Percentiles rank a stretch among this genome's conserved stretches.
Evolutionary conservation across 2,329 filamentous ascomycete species (phyloP).

Genomic region (Colletotrichum tropicicola): DNA sequence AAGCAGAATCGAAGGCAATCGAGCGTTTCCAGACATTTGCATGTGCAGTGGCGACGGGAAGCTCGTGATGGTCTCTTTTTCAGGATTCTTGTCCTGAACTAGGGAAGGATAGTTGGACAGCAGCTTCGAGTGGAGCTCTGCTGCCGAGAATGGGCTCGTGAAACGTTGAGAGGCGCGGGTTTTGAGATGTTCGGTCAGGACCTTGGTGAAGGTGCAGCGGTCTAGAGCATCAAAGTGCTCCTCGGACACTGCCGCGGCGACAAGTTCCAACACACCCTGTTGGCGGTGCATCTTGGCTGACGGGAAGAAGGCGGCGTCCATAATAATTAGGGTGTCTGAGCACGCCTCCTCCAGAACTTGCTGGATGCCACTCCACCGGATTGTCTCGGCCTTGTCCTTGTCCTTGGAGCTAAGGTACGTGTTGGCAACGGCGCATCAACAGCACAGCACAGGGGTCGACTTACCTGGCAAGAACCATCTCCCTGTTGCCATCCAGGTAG

Average conservation of each 20-base stretch:
- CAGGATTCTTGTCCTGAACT: slow-evolving; percentile 57
- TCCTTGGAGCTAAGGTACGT: slow-evolving; percentile 55
- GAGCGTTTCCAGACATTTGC: slow-evolving; percentile 62
- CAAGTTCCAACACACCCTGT: slow-evolving; percentile 63
- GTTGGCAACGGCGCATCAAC: not conserved
- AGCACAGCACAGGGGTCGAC: slow-evolving; percentile 22
- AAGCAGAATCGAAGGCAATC: slow-evolving; percentile 64
- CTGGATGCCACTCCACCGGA: slow-evolving; percentile 66
- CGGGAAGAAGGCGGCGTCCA: slow-evolving; percentile 68
- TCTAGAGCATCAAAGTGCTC: slow-evolving; percentile 58
- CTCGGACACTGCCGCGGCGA: slow-evolving; percentile 64
- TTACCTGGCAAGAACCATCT: slow-evolving; percentile 67
- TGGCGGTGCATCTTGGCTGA: slow-evolving; percentile 61
- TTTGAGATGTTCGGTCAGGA: slow-evolving; percentile 59
- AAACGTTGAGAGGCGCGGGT: slow-evolving; percentile 54
- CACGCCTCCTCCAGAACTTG: slow-evolving; percentile 64
- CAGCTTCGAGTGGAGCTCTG: slow-evolving; percentile 63
- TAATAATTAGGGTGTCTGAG: slow-evolving; percentile 64
- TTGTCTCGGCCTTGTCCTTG: slow-evolving; percentile 52
- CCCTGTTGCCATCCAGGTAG: slow-evolving; percentile 62
- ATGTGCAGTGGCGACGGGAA: slow-evolving; percentile 65
- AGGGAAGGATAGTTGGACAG: slow-evolving; percentile 61
- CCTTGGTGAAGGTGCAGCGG: slow-evolving; percentile 61
- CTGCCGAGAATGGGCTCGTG: slow-evolving; percentile 56
- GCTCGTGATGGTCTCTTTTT: slow-evolving; percentile 55